phyloP scores from a whole-genome alignment of 805 yeast genomes.

The Metschnikowia matae region DNA sequence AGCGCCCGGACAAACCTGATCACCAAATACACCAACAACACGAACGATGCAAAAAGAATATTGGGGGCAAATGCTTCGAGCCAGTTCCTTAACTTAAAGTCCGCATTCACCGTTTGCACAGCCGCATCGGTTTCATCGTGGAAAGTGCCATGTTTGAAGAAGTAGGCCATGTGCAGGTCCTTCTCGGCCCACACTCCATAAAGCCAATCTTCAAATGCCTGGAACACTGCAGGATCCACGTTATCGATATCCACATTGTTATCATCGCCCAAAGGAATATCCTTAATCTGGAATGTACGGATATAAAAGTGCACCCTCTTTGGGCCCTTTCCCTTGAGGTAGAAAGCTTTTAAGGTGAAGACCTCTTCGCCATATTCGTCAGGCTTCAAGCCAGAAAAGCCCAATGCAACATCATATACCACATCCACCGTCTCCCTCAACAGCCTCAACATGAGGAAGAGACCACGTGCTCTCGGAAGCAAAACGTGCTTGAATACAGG shows the following conservation, averaged over 20 bases:
- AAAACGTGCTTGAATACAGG: slow-evolving; percentile 59
- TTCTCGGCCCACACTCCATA: slow-evolving; percentile 69
- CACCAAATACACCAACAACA: slow-evolving; percentile 1
- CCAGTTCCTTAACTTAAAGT: slow-evolving; percentile 12
- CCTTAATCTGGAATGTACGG: slow-evolving; percentile 50
- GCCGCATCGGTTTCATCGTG: slow-evolving; percentile 28
- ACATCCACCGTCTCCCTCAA: slow-evolving; percentile 50
- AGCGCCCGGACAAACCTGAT: background rate
- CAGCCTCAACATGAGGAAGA: slow-evolving; percentile 59
- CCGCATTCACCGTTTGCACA: slow-evolving; percentile 14
- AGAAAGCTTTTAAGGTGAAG: slow-evolving; percentile 61
- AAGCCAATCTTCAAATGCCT: slow-evolving; percentile 71
- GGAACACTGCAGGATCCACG: slow-evolving; percentile 37
- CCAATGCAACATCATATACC: slow-evolving; percentile 81
- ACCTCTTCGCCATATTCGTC: slow-evolving; percentile 73
- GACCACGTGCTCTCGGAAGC: slow-evolving; percentile 81
- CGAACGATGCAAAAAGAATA: slow-evolving; percentile 5
- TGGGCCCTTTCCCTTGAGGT: slow-evolving; percentile 72
- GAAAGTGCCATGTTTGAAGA: slow-evolving; percentile 54
- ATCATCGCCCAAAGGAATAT: slow-evolving; percentile 54
- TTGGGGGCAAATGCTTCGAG: slow-evolving; percentile 12
- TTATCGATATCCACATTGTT: slow-evolving; percentile 42
- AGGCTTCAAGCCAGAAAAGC: slow-evolving; percentile 64
- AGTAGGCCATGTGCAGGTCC: slow-evolving; percentile 64
- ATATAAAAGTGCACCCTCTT: slow-evolving; percentile 59